A percentile compares a stretch with the other conserved stretches of the same genome.
Evolutionary conservation across 768 basidiomycete species (phyloP).

Genomic region (Strobilomyces dryophilus): DNA sequence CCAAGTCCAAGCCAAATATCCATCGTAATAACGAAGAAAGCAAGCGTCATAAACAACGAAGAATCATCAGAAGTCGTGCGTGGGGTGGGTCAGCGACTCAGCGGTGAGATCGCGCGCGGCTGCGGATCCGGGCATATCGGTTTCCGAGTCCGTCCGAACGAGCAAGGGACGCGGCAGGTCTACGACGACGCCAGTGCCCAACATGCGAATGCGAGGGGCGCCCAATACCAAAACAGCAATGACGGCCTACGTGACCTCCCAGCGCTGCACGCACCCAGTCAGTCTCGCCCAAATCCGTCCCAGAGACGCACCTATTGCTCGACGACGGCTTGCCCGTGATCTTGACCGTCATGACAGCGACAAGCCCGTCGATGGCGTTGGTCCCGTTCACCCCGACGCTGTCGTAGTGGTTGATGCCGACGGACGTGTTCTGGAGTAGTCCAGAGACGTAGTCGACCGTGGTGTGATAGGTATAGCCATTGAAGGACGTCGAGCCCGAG

Average conservation of each 20-base stretch:
- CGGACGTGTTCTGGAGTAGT: constrained; percentile 62
- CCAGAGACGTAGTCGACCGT: constrained; percentile 66
- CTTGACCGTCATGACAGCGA: constrained; percentile 72
- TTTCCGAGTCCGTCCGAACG: background rate
- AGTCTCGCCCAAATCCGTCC: background rate
- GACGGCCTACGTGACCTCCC: constrained; percentile 8
- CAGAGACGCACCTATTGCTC: constrained; percentile 20
- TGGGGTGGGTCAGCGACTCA: too few species aligned
- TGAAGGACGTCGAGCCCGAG: constrained; percentile 58
- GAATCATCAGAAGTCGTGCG: background rate
- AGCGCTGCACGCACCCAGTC: constrained; percentile 13
- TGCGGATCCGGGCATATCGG: background rate
- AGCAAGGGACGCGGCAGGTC: background rate
- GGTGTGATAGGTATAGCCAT: constrained; percentile 71
- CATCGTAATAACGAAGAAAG: background rate
- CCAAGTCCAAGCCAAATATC: background rate
- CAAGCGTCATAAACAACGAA: background rate
- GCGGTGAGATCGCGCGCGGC: background rate
- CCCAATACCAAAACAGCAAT: constrained; percentile 15
- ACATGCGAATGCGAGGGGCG: constrained; percentile 12
- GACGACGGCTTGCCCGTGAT: constrained; percentile 43
- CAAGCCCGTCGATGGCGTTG: constrained; percentile 78
- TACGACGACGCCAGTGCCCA: constrained; percentile 12
- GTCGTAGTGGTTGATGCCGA: constrained; percentile 64
- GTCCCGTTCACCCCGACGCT: constrained; percentile 47